Conservation (phyloP, 352 stramenopile species). For the Thraustochytrium sp. region DNA sequence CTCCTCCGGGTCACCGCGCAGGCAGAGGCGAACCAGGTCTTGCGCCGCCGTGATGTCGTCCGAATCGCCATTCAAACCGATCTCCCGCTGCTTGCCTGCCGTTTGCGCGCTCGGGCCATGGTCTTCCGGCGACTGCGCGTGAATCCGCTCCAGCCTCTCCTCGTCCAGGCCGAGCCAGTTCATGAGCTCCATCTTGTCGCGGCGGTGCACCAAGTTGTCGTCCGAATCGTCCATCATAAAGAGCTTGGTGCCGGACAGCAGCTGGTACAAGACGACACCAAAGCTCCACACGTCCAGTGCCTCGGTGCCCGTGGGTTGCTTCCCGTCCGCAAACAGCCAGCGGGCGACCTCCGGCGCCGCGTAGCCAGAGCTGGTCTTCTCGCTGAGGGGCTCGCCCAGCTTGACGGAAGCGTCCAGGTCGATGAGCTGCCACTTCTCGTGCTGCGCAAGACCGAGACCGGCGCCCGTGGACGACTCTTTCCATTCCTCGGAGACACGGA, state of each 20-base stretch:
- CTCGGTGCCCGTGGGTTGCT: background rate
- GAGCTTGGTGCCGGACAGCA: constrained; percentile 1
- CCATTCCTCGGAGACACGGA: background rate
- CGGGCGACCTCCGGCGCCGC: background rate
- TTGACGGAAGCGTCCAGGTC: background rate
- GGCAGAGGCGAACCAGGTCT: background rate
- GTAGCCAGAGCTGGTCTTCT: background rate
- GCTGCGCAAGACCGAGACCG: background rate
- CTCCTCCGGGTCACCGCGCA: background rate
- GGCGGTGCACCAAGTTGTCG: background rate
- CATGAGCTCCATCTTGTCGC: constrained; percentile 11
- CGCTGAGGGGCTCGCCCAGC: background rate
- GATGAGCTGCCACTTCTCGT: background rate
- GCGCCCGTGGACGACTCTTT: background rate
- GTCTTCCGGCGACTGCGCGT: background rate
- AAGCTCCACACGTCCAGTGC: constrained; percentile 32
- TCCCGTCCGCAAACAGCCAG: background rate
- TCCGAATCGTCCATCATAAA: background rate
- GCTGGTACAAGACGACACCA: constrained; percentile 23
- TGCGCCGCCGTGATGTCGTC: background rate
- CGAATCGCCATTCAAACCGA: background rate
- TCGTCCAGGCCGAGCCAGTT: constrained; percentile 33
- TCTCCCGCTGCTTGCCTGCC: no score
- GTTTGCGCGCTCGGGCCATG: no score
- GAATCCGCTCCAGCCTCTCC: background rate